These are phyloP conservation scores for Pneumocystis sp. DNA, from an alignment of 1,139 yeast genomes.

Conservation along the genomic window DNA sequence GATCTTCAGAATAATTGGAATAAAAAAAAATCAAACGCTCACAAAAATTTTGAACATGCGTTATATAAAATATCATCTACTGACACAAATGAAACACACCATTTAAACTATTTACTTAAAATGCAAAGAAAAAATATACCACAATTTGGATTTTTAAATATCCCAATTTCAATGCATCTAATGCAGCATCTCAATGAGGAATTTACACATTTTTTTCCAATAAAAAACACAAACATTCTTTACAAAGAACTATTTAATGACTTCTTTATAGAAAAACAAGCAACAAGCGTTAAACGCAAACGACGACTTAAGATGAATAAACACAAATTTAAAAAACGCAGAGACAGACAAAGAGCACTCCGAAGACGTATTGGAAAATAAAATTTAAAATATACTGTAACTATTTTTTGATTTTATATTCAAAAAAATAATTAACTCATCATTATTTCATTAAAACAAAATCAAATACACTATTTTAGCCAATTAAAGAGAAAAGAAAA, in stretches of 20 bases:
- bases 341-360: constrained; percentile 30
- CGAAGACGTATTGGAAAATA: constrained; percentile 25
- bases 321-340: constrained; percentile 33
- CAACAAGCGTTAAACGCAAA: constrained; percentile 31
- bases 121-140: not conserved
- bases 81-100: not conserved
- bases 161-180: not conserved
- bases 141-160: not conserved
- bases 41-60: not conserved
- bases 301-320: constrained; percentile 34
- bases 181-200: not conserved
- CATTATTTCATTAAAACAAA: not conserved
- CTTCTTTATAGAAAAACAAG: not conserved
- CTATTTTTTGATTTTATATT: not conserved
- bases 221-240: not conserved
- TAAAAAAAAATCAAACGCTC: not conserved
- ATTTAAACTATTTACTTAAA: not conserved
- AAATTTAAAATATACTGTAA: not conserved
- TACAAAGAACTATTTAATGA: not conserved
- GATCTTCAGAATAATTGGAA: not conserved
- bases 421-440: not conserved
- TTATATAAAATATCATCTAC: not conserved
- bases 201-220: not conserved
- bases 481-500: too few relatives aligned
- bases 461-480: too few relatives aligned